Evolutionary conservation across 306 rosid species (phyloP), one percentile per base, ranked within the genome.

Genomic region (Rosa chinensis): DNA sequence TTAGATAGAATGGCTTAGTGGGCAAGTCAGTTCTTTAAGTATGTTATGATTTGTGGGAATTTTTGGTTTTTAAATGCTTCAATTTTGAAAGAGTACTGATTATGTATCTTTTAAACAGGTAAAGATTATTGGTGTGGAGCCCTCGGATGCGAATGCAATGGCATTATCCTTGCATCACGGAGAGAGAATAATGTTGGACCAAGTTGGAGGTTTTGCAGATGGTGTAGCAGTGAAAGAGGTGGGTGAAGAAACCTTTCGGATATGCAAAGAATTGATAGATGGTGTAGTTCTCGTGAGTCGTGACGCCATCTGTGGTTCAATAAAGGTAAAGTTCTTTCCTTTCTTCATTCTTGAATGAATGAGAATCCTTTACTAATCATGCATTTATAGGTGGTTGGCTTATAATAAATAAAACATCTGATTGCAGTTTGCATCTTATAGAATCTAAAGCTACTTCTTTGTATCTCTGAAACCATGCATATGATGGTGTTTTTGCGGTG

Each of bases 191-290:
- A 71, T 93, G 28, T 85, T 95, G 84, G 94, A 93, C 73, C 82
- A 89, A 85, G 96, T 90, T 47, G 99, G 99, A 82, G 93, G 94
- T 56, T 96, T 93, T 87, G 97, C 99, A 48, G 99, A 96, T 79
- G 98, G 99, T 72, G 98, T 96, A n/a, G 98, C 98, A 77, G 97
- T 96, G 67, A 93, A 93, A 84, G 99, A 96, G 86, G 99, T 96
- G 17, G 97, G 99, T 20, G 94, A 90, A 88, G 99, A 96, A 85
- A 85, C 94, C 66, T 96, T 95, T 76, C 94, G 96, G 79, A 10
- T 96, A 56, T 91, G 98, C 90, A 89, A 89, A 83, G 97, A 90
- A 42, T 84, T 91, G 90, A 79, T 96, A 47, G 99, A 96, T 77
- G 98, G 98, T 3, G 84, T 93, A 32, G 92, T 96, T 84, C 99